Conservation (phyloP, 805 yeast genomes). For the Lipomyces yamanashiensis region DNA sequence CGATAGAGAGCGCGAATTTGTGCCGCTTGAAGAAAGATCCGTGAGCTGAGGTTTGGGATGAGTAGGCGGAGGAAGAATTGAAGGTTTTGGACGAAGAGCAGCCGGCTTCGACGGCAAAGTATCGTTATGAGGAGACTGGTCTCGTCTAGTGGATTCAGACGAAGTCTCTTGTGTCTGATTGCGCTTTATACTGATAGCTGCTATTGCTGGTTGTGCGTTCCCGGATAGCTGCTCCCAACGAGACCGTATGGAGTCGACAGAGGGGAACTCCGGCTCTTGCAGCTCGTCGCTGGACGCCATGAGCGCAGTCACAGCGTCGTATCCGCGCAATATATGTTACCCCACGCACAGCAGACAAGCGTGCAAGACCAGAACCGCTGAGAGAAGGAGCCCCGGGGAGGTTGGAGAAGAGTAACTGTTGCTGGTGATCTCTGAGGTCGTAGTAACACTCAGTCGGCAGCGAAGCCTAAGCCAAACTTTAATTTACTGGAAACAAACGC, state of each 20-base stretch:
- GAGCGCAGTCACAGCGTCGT: not conserved
- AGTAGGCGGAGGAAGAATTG: conserved; percentile 11
- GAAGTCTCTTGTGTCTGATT: not conserved
- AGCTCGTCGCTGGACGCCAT: conserved; percentile 23
- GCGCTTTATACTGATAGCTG: not conserved
- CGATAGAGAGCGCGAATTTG: conserved; percentile 3
- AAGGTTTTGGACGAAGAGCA: conserved; percentile 2
- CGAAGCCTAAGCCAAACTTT: too few relatives aligned
- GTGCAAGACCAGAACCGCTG: too few relatives aligned
- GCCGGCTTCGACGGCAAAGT: not conserved
- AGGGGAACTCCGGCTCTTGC: conserved; percentile 23
- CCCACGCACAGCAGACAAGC: too few relatives aligned
- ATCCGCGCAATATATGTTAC: not conserved
- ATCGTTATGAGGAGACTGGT: not conserved
- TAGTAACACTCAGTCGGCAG: too few relatives aligned
- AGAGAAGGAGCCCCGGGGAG: too few relatives aligned
- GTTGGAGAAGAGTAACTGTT: too few relatives aligned
- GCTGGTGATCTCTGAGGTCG: too few relatives aligned
- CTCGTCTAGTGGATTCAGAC: not conserved
- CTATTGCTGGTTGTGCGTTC: not conserved
- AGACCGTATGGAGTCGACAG: conserved; percentile 33
- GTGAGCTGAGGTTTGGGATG: conserved; percentile 4
- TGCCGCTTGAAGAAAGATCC: not conserved
- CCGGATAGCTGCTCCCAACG: conserved; percentile 33
- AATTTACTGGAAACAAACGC: too few relatives aligned